A percentile compares a stretch with the other conserved stretches of the same genome.
Conservation (phyloP, 441 rosid species). For the Pelargonium australe region DNA sequence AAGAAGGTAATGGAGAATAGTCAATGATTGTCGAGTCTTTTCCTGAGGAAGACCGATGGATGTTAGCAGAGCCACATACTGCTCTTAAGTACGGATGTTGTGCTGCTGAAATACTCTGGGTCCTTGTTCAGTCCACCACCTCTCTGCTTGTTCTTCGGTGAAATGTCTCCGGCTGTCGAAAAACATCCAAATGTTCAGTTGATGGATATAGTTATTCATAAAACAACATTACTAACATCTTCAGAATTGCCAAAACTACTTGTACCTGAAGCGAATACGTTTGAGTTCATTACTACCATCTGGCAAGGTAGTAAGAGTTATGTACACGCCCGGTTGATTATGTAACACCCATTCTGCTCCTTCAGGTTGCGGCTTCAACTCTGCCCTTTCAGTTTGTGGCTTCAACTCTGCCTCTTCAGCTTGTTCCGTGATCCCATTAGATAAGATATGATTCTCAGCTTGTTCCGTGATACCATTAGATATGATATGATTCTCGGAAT, state of each 20-base stretch:
- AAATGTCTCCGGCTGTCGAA: conserved; percentile 68
- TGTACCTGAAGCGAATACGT: conserved; percentile 90
- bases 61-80: background rate
- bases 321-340: conserved; percentile 88
- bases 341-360: conserved; percentile 90
- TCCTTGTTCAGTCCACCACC: conserved; percentile 95
- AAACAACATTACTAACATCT: background rate
- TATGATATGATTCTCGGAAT: background rate
- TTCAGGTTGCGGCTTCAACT: conserved; percentile 25
- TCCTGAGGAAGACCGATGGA: background rate
- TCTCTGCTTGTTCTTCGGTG: conserved; percentile 88
- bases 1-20: background rate
- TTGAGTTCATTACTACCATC: conserved; percentile 86
- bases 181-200: conserved; percentile 12
- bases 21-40: background rate
- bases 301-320: conserved; percentile 69
- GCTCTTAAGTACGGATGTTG: conserved; percentile 46
- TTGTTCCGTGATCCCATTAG: too few species aligned
- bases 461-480: background rate
- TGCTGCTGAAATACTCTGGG: conserved; percentile 71
- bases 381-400: conserved; percentile 44
- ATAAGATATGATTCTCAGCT: too few species aligned
- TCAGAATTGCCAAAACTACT: conserved; percentile 1
- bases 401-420: conserved; percentile 23
- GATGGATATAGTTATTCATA: background rate